Percentiles rank a stretch among this genome's conserved stretches.
phyloP scores from a whole-genome alignment of 805 yeast species.

The Lachancea dasiensis region DNA sequence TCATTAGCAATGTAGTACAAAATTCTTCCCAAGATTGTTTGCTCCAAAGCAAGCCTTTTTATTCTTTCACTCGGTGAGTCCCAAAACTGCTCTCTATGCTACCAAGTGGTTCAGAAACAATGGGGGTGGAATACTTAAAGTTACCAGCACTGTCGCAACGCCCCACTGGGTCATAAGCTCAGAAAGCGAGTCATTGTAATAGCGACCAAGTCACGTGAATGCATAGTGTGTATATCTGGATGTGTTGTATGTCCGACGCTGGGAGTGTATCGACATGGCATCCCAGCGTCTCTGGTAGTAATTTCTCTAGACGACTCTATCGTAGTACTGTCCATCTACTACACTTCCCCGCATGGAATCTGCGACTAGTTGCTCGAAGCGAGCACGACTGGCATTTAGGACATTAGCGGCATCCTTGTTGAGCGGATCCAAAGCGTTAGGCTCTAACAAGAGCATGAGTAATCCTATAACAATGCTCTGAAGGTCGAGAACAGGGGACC shows the following conservation, averaged over 20 bases:
- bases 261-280: background rate
- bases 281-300: background rate
- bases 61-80: too few relatives aligned
- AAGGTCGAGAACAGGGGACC: conserved; percentile 89
- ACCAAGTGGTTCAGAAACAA: background rate
- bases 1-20: too few relatives aligned
- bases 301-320: conserved; percentile 40
- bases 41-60: too few relatives aligned
- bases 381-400: conserved; percentile 38
- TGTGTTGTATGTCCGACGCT: too few relatives aligned
- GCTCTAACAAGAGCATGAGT: conserved; percentile 79
- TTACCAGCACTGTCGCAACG: conserved; percentile 13
- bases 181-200: conserved; percentile 25
- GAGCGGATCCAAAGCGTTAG: conserved; percentile 87
- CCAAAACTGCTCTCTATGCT: too few relatives aligned
- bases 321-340: conserved; percentile 55
- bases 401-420: conserved; percentile 82
- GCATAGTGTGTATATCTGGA: too few relatives aligned
- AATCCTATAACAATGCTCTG: conserved; percentile 80
- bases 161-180: conserved; percentile 22
- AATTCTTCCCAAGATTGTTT: too few relatives aligned
- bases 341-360: conserved; percentile 68
- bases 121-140: background rate
- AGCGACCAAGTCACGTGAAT: conserved; percentile 24
- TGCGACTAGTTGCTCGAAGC: conserved; percentile 53